Conservation (phyloP, 139 green algal species). For the Picochlorum costavermella region DNA sequence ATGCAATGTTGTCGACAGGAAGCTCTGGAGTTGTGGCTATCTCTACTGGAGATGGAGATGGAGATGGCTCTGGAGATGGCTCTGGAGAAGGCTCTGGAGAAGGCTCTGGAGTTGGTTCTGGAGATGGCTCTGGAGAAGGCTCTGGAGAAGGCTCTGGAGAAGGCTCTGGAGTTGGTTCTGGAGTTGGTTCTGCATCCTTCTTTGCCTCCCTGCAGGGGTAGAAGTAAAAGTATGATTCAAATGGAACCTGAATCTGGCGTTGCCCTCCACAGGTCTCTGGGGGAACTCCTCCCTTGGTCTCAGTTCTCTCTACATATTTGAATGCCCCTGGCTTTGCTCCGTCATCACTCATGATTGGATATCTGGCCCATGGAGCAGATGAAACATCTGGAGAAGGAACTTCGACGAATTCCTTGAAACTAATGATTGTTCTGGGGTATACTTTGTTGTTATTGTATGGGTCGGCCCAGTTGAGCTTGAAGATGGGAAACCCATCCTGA, state of each 20-base stretch:
- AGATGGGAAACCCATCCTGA: neutral
- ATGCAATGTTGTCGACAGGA: neutral
- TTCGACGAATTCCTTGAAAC: slow-evolving; percentile 6
- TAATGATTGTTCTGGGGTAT: neutral
- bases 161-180: neutral
- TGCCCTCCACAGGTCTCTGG: neutral
- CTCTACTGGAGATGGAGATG: neutral
- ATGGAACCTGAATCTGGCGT: neutral
- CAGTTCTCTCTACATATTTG: neutral
- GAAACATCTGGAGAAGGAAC: neutral
- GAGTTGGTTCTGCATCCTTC: neutral
- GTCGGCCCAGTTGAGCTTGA: neutral
- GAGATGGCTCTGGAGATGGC: neutral
- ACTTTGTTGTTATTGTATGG: neutral
- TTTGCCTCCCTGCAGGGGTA: neutral
- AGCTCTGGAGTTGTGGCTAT: neutral
- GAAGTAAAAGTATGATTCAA: slow-evolving; percentile 1
- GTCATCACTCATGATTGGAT: neutral
- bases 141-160: neutral
- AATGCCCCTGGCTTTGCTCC: neutral
- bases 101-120: neutral
- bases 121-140: slow-evolving; percentile 1
- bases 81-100: neutral
- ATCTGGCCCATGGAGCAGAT: neutral
- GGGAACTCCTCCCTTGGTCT: neutral